A percentile compares a stretch with the other conserved stretches of the same genome.
These are phyloP conservation scores for Kitagawia praeruptora DNA, from an alignment of 129 eudicot genomes.

Conservation along the genomic window DNA sequence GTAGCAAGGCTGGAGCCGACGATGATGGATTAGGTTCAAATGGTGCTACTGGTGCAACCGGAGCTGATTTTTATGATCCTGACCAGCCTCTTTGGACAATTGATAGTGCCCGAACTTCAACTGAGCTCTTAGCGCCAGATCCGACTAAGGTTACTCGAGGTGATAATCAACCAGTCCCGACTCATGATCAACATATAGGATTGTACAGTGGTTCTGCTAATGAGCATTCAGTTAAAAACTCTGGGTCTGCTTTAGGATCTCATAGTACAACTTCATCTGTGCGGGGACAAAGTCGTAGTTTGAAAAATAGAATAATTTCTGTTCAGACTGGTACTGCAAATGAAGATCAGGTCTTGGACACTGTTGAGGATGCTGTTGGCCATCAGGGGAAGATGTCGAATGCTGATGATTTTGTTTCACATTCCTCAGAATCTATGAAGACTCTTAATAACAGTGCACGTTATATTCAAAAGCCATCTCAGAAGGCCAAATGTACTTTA, in stretches of 20 bases:
- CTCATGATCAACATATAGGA: slow-evolving; percentile 30
- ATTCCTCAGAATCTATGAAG: slow-evolving; percentile 24
- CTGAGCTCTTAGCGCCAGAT: slow-evolving; percentile 28
- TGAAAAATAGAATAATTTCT: slow-evolving; percentile 36
- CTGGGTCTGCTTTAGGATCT: slow-evolving; percentile 35
- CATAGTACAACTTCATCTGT: slow-evolving; percentile 38
- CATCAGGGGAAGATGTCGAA: slow-evolving; percentile 23
- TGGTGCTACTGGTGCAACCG: slow-evolving; percentile 30
- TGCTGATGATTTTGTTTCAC: slow-evolving; percentile 19
- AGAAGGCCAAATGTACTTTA: slow-evolving; percentile 74
- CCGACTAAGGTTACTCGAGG: slow-evolving; percentile 34
- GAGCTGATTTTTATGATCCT: slow-evolving; percentile 83
- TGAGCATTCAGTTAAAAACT: slow-evolving; percentile 33
- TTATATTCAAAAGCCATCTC: slow-evolving; percentile 45
- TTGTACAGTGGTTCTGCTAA: slow-evolving; percentile 30
- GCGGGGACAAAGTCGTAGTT: slow-evolving; percentile 50
- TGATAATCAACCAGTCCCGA: slow-evolving; percentile 31
- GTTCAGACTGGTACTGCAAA: slow-evolving; percentile 20
- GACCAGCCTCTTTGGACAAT: slow-evolving; percentile 90
- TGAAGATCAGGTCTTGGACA: slow-evolving; percentile 33
- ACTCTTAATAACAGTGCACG: slow-evolving; percentile 39
- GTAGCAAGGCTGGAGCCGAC: slow-evolving; percentile 27
- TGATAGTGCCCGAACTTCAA: slow-evolving; percentile 50
- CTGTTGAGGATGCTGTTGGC: slow-evolving; percentile 23
- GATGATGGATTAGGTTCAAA: slow-evolving; percentile 32